Evolutionary conservation across 768 basidiomycete genomes (phyloP).

Genomic region (Leccinum variicolor): DNA sequence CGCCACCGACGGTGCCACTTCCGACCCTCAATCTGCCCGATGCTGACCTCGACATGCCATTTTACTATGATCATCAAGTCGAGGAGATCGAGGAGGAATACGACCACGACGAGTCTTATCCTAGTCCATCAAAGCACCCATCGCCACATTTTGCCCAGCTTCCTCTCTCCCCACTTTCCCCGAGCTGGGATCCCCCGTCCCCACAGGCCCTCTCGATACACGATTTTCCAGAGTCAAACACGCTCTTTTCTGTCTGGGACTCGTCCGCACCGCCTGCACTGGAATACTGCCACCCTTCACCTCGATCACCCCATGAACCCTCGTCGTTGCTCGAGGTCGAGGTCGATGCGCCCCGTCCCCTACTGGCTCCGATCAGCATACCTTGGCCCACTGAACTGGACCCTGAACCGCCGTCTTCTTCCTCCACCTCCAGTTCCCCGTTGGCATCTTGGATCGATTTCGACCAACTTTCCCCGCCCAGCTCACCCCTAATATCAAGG

Average conservation of each 20-base stretch:
- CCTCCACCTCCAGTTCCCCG: slow-evolving; percentile 10
- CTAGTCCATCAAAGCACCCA: slow-evolving; percentile 8
- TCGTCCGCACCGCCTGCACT: slow-evolving; percentile 10
- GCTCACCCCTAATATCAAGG: slow-evolving; percentile 31
- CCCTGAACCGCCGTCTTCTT: slow-evolving; percentile 9
- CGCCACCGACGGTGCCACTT: slow-evolving; percentile 42
- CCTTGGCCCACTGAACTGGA: slow-evolving; percentile 21
- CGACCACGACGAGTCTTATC: slow-evolving; percentile 21
- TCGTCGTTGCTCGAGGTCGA: slow-evolving; percentile 28
- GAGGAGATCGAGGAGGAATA: slow-evolving; percentile 16
- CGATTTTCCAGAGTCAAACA: slow-evolving; percentile 16
- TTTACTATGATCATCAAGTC: slow-evolving; percentile 13
- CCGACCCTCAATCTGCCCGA: slow-evolving; percentile 37
- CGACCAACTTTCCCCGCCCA: slow-evolving; percentile 21
- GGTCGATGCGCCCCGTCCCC: slow-evolving; percentile 13
- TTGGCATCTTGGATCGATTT: slow-evolving; percentile 23
- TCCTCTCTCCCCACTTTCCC: slow-evolving; percentile 36
- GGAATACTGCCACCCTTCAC: slow-evolving; percentile 13
- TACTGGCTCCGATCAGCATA: slow-evolving; percentile 22
- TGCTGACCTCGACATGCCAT: slow-evolving; percentile 22
- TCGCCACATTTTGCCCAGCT: slow-evolving; percentile 15
- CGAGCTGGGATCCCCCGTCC: slow-evolving; percentile 27
- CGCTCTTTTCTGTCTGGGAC: slow-evolving; percentile 18
- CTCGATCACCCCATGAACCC: slow-evolving; percentile 10
- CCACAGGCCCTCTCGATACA: slow-evolving; percentile 13